Base-by-base conservation (phyloP, 2,329 filamentous ascomycete species). In the Chaetoscypha palmicola region DNA sequence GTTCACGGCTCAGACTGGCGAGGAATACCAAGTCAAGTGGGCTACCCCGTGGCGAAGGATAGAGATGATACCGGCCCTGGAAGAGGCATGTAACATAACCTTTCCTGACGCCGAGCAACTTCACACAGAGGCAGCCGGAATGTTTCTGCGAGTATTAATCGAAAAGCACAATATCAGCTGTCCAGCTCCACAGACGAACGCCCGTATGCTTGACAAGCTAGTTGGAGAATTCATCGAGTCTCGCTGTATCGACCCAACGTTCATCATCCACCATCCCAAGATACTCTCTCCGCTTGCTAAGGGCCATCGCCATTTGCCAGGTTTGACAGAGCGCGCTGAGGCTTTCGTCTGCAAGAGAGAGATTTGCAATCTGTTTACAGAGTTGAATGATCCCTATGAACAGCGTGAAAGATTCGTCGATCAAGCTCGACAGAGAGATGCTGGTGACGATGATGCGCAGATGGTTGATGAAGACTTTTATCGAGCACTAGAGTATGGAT, bases 401-500 rank as follows among this genome's bases (percentile, higher is more conserved):
- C 24, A 28, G 12, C 24, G 24, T 12, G 24, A 28, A 12, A 7
- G 24, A 12, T 28, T 28, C 24, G 12, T 28, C 7, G 24, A 28
- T 7, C 24, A 28, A 12, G 24, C 7, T 7, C 7, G 24, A 28
- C 24, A 28, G 24, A 28, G 12, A 28, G 24, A 28, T 28, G 7
- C 7, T 7, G 24, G 24, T 28, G 24, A 28, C 12, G 24, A 12
- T 28, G 31, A 33, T 7, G 31, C 31, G 7, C 31, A 65, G 1
- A 57, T 74, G 17, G 69, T 31, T 61, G 86, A 33, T 17, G 31
- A 33, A 28, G 24, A 28, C 12, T 28, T 28, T 28, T 28, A 12
- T 12, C 24, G 24, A 7, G 24, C 24, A 7, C 12, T 28, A 28
- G 24, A 28, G 12, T 28, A 28, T 28, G 31, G 85, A 55, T 70